Evolutionary conservation across 345 rosid species (phyloP).

Genomic region (Salix koriyanagi): DNA sequence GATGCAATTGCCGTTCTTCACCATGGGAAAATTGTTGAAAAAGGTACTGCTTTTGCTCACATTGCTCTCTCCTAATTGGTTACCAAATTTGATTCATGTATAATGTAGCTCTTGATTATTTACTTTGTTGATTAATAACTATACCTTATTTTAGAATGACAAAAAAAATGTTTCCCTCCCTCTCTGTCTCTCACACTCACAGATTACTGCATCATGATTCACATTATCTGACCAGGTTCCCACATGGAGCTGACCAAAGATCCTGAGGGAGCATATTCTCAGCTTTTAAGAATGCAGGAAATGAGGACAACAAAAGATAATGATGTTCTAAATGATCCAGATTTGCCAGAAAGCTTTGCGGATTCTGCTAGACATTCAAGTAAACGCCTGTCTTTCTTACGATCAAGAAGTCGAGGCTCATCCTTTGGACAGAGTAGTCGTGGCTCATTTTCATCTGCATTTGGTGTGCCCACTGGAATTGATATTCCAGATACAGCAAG

Average conservation of each 20-base stretch:
- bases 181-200: neutral
- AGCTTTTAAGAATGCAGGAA: conserved; percentile 11
- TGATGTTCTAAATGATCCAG: neutral
- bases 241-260: conserved; percentile 5
- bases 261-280: conserved; percentile 18
- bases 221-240: conserved; percentile 1
- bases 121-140: too few species aligned
- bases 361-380: conserved; percentile 13
- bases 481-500: neutral
- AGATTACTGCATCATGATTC: neutral
- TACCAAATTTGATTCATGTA: neutral
- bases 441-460: neutral
- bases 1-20: conserved; percentile 14
- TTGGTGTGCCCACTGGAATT: neutral
- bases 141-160: too few species aligned
- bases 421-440: conserved; percentile 9
- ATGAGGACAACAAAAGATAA: neutral
- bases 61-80: neutral
- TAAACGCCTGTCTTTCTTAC: neutral
- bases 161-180: too few species aligned
- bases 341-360: neutral
- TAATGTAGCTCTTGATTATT: too few species aligned
- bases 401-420: conserved; percentile 10
- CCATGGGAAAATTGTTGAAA: conserved; percentile 3
- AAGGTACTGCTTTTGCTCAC: neutral